phyloP scores from a whole-genome alignment of 441 rosid species.

The Gossypium aridum region DNA sequence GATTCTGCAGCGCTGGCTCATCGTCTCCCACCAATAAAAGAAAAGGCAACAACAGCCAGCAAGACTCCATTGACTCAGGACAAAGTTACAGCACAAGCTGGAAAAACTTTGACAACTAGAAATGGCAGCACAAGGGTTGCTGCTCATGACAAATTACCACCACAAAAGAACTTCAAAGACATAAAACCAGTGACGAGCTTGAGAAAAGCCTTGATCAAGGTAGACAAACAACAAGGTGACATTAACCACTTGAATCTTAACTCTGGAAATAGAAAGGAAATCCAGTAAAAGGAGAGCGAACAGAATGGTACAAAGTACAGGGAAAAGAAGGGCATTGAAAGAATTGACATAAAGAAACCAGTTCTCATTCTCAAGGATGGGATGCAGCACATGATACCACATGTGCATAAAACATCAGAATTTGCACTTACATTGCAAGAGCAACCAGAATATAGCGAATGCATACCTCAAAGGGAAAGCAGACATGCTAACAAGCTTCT shows the following conservation, averaged over 20 bases:
- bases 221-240: conserved; percentile 25
- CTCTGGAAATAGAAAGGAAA: conserved; percentile 26
- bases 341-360: conserved; percentile 22
- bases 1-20: conserved; percentile 17
- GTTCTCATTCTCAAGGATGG: conserved; percentile 23
- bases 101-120: conserved; percentile 20
- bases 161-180: conserved; percentile 26
- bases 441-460: conserved; percentile 18
- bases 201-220: conserved; percentile 16
- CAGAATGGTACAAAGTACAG: conserved; percentile 23
- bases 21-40: conserved; percentile 10
- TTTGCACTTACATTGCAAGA: conserved; percentile 18
- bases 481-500: conserved; percentile 22
- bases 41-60: conserved; percentile 26
- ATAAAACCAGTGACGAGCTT: conserved; percentile 21
- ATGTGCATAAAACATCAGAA: conserved; percentile 23
- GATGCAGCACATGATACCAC: conserved; percentile 22
- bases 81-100: conserved; percentile 14
- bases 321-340: conserved; percentile 32
- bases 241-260: conserved; percentile 11
- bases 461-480: conserved; percentile 27
- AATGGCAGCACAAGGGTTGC: conserved; percentile 25
- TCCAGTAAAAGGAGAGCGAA: conserved; percentile 25
- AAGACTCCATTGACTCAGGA: conserved; percentile 25
- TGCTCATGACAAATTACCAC: conserved; percentile 23